Evolutionary conservation across 768 basidiomycete genomes (phyloP).

Genomic region (Rhodotorula toruloides): DNA sequence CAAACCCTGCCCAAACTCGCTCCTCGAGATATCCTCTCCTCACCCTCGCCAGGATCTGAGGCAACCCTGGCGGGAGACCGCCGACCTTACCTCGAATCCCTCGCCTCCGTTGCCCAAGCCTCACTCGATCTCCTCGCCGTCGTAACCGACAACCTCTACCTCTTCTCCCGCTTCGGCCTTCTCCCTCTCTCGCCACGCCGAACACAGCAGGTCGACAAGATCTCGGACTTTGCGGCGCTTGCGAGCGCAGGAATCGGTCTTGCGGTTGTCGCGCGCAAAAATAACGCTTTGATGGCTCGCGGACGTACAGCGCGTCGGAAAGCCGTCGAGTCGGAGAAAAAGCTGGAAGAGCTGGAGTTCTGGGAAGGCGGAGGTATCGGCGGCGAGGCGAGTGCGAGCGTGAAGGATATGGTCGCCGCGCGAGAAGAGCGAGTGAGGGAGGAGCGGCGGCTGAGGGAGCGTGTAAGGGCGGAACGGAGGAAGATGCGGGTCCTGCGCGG

Average conservation of each 20-base stretch:
- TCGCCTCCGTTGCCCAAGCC: not conserved
- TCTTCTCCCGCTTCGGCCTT: constrained; percentile 5
- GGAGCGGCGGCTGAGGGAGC: not conserved
- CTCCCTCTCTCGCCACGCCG: not conserved
- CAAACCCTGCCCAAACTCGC: too few relatives aligned
- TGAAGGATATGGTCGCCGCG: not conserved
- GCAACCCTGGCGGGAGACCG: not conserved
- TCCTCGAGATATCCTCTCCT: too few relatives aligned
- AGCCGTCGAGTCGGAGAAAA: not conserved
- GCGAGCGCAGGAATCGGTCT: not conserved
- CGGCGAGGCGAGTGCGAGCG: too few relatives aligned
- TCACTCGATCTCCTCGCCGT: constrained; percentile 1
- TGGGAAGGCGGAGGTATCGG: not conserved
- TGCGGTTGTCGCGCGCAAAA: not conserved
- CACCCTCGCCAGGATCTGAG: too few relatives aligned
- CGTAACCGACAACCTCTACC: constrained; percentile 15
- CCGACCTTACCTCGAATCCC: not conserved
- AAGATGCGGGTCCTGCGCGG: not conserved
- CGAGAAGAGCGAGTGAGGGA: not conserved
- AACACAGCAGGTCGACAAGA: not conserved
- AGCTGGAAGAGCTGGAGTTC: constrained; percentile 18
- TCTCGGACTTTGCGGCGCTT: not conserved
- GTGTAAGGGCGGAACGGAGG: not conserved
- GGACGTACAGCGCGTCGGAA: not conserved
- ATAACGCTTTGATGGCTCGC: not conserved